Base-by-base conservation (phyloP, 225 moss, liverwort and hornwort genomes). In the Sphagnum tenellum region DNA sequence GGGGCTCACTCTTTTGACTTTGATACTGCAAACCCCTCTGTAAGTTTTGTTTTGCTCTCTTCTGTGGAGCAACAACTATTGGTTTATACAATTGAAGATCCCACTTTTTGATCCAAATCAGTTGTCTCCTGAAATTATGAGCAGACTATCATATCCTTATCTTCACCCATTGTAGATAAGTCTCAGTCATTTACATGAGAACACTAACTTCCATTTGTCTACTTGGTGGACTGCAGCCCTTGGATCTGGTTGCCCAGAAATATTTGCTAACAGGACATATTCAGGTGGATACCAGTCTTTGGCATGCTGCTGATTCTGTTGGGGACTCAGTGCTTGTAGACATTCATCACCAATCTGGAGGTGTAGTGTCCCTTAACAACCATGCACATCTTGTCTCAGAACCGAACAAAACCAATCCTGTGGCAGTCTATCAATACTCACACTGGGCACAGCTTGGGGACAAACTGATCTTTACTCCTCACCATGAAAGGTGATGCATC, bases 361-460 rank as follows among this genome's bases (percentile, higher is more conserved):
- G 44, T 69, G 60, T 70, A 58, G 61, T 81, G 56, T 73, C 62
- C 58, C 83, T 86, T 50, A 85, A 87, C 63, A 84, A 83, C 61
- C 80, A 77, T 59, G 84, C 90, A 9, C 85, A 81, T 59, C 83
- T 98, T 66, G 67, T 83, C 67, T 82, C 80, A 56, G 89, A 87
- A 72, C 78, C 82, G 9, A 81, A 86, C 69, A 76, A 75, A 55
- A 73, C 61, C 11, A 81, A 82, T 70, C 76, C 83, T 5, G 64
- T 64, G 10, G 90, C 82, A 49, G 71, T 89, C 2, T 98, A 85
- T 65, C 81, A 93, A 63, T 98, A 90, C 72, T 81, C 90, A 49
- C 87, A 93, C 68, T 89, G 85, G 93, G 93, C 90, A 44, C 77
- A 89, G 68, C 79, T 89, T 50, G 89, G 90, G 47, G 81, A 82